Evolutionary conservation across 345 rosid species (phyloP), one percentile per base, ranked within the genome.

Genomic region (Combretum micranthum): DNA sequence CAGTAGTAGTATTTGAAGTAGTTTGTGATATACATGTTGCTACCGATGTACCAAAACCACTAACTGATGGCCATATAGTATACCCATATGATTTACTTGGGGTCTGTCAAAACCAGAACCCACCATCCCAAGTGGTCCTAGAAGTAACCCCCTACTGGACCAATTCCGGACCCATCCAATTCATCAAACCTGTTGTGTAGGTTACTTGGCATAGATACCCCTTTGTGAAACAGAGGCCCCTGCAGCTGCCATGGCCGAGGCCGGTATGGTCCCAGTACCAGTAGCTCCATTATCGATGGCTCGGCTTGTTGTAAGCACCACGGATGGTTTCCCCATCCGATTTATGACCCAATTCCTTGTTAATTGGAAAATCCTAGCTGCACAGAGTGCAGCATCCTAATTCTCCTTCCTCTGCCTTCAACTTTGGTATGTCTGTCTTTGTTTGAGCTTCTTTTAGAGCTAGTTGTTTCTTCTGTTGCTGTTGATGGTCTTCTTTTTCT

Each of bases 331-430:
- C 96, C 10, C 98, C 98, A 63, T 91, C 98, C 4, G 98, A 91
- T 81, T 91, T 91, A 60, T 91, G 95, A 67, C 95, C 98, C 80
- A 91, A 78, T 78, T 91, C 98, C 98, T 82, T 46, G 98, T 91
- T 72, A 91, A 78, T 56, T 91, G 98, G 52, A 91, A 91, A 65
- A 91, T 91, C 83, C 98, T 80, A 23, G 98, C 96, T 0, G 98
- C 98, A 66, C 98, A 91, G 16, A 91, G 76, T 19, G 98, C 98
- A 21, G 98, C 98, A 91, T 91, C 91, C 98, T 76, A 55, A 91
- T 91, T 62, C 98, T 79, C 37, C 96, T 71, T 20, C 98, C 98
- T 60, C 98, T 70, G 3, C 98, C 98, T 75, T 91, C 98, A 17
- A 91, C 98, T 65, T 91, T 91, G 47, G 88, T 91, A 71, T 91